Evolutionary conservation across 1,284 basidiomycete genomes (phyloP).

Genomic region (Ceratobasidium sp.): DNA sequence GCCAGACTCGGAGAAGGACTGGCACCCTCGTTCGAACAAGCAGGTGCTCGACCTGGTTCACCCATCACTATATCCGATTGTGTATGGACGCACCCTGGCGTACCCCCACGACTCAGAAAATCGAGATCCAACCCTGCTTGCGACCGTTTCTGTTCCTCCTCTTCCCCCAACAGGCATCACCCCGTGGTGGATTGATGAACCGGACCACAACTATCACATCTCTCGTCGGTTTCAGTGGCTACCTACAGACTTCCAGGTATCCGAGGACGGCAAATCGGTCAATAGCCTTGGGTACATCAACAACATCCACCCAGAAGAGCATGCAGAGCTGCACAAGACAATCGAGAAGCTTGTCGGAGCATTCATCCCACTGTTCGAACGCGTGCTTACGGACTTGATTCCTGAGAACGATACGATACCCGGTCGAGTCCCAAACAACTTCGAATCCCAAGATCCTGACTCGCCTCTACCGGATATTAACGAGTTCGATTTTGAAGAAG

Average conservation of each 20-base stretch:
- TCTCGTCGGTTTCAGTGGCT: constrained; percentile 58
- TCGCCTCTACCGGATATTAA: no score
- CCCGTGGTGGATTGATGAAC: not conserved
- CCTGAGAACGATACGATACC: constrained; percentile 1
- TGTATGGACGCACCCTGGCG: constrained; percentile 56
- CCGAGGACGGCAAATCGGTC: constrained; percentile 50
- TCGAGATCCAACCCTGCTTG: not conserved
- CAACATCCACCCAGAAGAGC: constrained; percentile 59
- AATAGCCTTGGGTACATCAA: constrained; percentile 63
- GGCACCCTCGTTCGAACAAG: constrained; percentile 49
- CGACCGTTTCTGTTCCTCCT: not conserved
- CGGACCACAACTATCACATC: constrained; percentile 43
- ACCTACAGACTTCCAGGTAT: constrained; percentile 61
- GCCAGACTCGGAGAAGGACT: constrained; percentile 49
- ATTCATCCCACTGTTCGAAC: constrained; percentile 64
- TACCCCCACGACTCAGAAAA: not conserved
- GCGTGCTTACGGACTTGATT: constrained; percentile 64
- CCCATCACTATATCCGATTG: constrained; percentile 53
- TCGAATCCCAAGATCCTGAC: not conserved
- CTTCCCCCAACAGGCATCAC: not conserved
- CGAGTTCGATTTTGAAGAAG: constrained; percentile 4
- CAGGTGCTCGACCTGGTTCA: constrained; percentile 56
- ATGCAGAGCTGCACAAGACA: constrained; percentile 54
- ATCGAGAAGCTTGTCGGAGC: constrained; percentile 56
- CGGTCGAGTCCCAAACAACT: not conserved